Conservation (phyloP, 305 asterid genomes). For the Fraxinus xanthoxyloides region DNA sequence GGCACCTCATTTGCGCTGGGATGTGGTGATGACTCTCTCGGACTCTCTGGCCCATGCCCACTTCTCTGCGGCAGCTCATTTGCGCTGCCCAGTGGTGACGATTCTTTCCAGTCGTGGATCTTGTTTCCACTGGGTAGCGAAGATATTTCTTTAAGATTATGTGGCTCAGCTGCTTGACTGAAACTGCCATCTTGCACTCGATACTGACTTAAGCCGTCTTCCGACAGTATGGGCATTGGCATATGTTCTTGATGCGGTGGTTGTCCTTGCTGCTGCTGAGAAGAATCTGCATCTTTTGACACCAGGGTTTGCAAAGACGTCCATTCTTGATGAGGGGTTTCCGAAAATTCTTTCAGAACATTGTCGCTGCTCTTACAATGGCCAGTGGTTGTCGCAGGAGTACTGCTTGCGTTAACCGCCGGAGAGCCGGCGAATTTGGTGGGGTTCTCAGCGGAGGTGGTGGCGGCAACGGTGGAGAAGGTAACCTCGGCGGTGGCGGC, state of each 20-base stretch:
- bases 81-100: not conserved
- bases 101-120: conserved; percentile 1
- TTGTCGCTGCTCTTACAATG: not conserved
- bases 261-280: conserved; percentile 1
- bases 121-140: not conserved
- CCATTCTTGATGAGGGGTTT: conserved; percentile 19
- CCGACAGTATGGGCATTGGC: conserved; percentile 9
- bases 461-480: not conserved
- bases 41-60: conserved; percentile 9
- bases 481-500: not conserved
- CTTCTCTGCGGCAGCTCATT: conserved; percentile 17
- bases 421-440: conserved; percentile 8
- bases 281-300: conserved; percentile 2
- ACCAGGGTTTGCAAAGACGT: not conserved
- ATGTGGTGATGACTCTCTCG: conserved; percentile 23
- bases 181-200: conserved; percentile 15
- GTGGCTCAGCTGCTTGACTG: not conserved
- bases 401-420: conserved; percentile 4
- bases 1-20: conserved; percentile 26
- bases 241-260: not conserved
- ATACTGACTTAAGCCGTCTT: conserved; percentile 6
- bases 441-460: not conserved
- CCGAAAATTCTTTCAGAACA: conserved; percentile 20
- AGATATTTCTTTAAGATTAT: not conserved
- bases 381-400: not conserved